A percentile compares a stretch with the other conserved stretches of the same genome.
These are phyloP conservation scores for Eucalyptus curtisii DNA, from an alignment of 345 rosid genomes.

Conservation along the genomic window DNA sequence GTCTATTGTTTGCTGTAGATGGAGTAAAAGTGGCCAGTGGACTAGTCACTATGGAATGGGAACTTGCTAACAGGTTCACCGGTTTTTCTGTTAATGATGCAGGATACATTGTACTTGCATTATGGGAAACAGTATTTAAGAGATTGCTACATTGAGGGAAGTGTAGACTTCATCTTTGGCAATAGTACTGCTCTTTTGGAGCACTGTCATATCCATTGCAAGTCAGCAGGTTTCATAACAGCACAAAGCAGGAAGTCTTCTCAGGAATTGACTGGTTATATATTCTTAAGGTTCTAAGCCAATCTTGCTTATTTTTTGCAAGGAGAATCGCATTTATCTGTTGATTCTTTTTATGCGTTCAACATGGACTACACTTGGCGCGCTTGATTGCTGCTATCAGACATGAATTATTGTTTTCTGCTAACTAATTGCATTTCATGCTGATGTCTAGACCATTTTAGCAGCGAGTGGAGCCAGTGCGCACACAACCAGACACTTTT, in stretches of 20 bases:
- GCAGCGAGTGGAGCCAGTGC: not conserved
- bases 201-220: slow-evolving; percentile 96
- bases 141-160: slow-evolving; percentile 89
- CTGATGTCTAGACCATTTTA: not conserved
- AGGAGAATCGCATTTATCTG: not conserved
- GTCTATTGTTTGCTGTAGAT: not conserved
- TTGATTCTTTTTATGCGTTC: not conserved
- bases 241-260: slow-evolving; percentile 98
- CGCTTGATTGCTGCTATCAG: not conserved
- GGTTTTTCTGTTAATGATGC: slow-evolving; percentile 1
- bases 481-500: not conserved
- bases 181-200: slow-evolving; percentile 90
- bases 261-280: slow-evolving; percentile 85
- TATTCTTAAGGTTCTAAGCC: slow-evolving; percentile 51
- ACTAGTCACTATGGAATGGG: not conserved
- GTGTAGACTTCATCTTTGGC: slow-evolving; percentile 93
- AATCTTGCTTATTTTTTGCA: not conserved
- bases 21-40: not conserved
- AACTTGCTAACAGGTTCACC: not conserved
- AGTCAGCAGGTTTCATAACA: slow-evolving; percentile 71
- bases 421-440: not conserved
- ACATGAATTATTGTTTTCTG: not conserved
- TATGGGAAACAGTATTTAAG: slow-evolving; percentile 82
- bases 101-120: slow-evolving; percentile 95
- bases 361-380: not conserved